Evolutionary conservation across 2,329 filamentous ascomycete genomes (phyloP).

Genomic region (Pseudogymnoascus sp.): DNA sequence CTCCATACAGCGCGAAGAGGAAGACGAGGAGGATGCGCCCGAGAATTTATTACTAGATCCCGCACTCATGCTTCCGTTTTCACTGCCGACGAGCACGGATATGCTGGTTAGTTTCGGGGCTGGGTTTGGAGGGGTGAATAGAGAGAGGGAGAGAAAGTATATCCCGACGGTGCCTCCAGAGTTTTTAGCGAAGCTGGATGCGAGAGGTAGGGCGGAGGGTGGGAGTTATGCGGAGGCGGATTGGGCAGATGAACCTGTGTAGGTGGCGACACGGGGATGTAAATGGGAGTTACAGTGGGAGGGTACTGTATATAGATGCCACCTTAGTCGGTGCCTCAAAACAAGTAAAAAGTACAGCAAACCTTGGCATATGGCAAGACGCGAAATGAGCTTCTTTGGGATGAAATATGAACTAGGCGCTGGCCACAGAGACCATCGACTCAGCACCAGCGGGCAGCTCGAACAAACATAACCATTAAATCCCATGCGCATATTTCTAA

Average conservation of each 20-base stretch:
- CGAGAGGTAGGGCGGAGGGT: constrained; percentile 17
- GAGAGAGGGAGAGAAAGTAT: constrained; percentile 88
- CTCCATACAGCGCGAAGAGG: constrained; percentile 21
- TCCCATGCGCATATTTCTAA: not conserved
- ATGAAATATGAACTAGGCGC: too few relatives aligned
- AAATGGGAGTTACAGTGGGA: not conserved
- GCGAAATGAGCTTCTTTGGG: too few relatives aligned
- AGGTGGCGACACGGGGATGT: not conserved
- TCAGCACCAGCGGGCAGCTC: not conserved
- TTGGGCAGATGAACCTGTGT: constrained; percentile 4
- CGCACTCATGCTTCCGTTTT: constrained; percentile 87
- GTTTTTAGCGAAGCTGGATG: constrained; percentile 81
- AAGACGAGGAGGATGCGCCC: constrained; percentile 56
- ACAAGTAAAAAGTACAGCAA: not conserved
- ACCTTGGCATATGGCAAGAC: not conserved
- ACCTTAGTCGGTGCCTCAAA: not conserved
- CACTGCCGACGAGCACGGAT: constrained; percentile 90
- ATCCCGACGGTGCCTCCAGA: constrained; percentile 92
- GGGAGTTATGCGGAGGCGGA: not conserved
- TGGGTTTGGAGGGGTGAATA: constrained; percentile 86
- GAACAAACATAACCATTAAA: not conserved
- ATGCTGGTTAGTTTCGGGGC: constrained; percentile 95
- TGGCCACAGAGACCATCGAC: too few relatives aligned
- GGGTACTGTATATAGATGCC: not conserved
- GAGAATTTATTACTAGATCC: constrained; percentile 78